A percentile compares a stretch with the other conserved stretches of the same genome.
phyloP scores from a whole-genome alignment of 768 basidiomycete species.

The Candolleomyces efflorescens region DNA sequence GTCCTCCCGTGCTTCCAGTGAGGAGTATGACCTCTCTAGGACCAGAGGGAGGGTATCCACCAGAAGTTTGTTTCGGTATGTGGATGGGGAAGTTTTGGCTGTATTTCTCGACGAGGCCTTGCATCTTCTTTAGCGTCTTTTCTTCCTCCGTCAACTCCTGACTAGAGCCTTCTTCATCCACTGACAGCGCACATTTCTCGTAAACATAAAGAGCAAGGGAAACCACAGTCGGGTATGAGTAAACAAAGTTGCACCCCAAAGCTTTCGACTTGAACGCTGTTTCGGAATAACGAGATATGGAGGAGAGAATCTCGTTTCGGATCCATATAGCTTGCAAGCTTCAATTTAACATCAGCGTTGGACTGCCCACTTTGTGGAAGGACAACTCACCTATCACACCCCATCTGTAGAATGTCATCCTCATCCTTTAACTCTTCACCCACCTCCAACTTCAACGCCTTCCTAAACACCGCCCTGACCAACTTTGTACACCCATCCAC shows the following conservation, averaged over 20 bases:
- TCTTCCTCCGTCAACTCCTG: background rate
- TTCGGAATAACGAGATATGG: conserved; percentile 11
- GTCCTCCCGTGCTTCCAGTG: conserved; percentile 33
- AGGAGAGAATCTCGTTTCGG: conserved; percentile 23
- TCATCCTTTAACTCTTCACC: conserved; percentile 16
- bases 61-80: background rate
- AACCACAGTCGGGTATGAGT: conserved; percentile 15
- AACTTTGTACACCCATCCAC: background rate
- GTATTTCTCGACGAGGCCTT: conserved; percentile 21
- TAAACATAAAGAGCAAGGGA: conserved; percentile 11
- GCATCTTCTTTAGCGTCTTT: conserved; percentile 14
- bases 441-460: background rate
- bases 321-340: conserved; percentile 36
- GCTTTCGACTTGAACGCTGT: background rate
- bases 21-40: conserved; percentile 24
- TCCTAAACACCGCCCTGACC: background rate
- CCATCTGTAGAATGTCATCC: conserved; percentile 35
- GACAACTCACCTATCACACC: conserved; percentile 33
- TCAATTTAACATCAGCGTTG: background rate
- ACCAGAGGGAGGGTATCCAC: too few relatives aligned
- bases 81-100: conserved; percentile 11
- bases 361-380: too few relatives aligned
- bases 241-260: conserved; percentile 16
- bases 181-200: background rate
- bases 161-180: conserved; percentile 1